Conservation (phyloP, 345 rosid genomes). For the Gossypium arboreum region DNA sequence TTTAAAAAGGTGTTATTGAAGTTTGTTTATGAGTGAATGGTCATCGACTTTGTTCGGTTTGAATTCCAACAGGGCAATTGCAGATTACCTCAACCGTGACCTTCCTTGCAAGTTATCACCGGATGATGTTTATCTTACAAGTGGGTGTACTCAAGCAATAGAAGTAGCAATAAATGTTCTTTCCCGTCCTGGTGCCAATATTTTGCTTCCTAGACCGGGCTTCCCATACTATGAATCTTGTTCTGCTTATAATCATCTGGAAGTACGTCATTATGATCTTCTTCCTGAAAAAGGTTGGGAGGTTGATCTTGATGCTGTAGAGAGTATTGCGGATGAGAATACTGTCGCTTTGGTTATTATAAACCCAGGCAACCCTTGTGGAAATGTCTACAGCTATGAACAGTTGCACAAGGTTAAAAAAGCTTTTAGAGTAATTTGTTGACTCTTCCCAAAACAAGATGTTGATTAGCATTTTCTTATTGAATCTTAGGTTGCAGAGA, state of each 20-base stretch:
- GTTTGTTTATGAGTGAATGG: not conserved
- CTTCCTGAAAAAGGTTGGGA: slow-evolving; percentile 61
- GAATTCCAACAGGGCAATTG: slow-evolving; percentile 44
- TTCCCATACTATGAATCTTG: slow-evolving; percentile 54
- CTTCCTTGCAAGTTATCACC: slow-evolving; percentile 53
- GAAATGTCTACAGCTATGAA: slow-evolving; percentile 36
- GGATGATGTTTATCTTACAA: slow-evolving; percentile 45
- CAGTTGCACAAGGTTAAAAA: not conserved
- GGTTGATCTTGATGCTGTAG: slow-evolving; percentile 53
- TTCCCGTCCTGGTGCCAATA: slow-evolving; percentile 56
- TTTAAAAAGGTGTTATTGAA: not conserved
- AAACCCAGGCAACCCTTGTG: slow-evolving; percentile 69
- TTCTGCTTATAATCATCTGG: slow-evolving; percentile 36
- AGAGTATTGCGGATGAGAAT: slow-evolving; percentile 56
- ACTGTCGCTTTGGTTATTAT: slow-evolving; percentile 61
- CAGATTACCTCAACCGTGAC: slow-evolving; percentile 50
- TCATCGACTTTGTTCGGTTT: not conserved
- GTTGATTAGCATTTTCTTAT: not conserved
- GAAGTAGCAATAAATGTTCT: slow-evolving; percentile 43
- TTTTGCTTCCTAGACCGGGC: slow-evolving; percentile 64
- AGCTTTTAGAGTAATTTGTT: not conserved
- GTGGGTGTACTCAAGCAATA: slow-evolving; percentile 62
- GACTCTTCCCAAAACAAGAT: not conserved
- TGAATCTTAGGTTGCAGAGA: slow-evolving; percentile 47
- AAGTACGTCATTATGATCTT: slow-evolving; percentile 59